Evolutionary conservation across 495 filamentous ascomycete genomes (phyloP), one percentile per base, ranked within the genome.

Genomic region (Mytilinidion resinicola): DNA sequence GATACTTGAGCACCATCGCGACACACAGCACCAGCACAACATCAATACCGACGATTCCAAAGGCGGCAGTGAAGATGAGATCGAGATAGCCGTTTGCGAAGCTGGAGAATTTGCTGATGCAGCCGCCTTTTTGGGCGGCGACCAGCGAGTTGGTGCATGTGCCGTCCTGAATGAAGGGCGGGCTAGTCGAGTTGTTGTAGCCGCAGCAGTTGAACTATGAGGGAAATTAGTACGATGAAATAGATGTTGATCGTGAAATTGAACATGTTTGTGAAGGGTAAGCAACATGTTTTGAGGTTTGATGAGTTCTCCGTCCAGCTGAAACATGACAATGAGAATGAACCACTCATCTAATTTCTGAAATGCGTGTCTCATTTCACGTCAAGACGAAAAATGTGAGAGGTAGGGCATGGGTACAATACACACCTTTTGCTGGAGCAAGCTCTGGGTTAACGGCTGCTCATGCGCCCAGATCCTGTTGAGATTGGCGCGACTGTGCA

Each of bases 41-140:
- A 64, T 86, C 85, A 61, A 87, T 51, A 73, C 79, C 86, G 49
- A 89, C 86, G 69, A 89, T 82, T 61, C 87, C 86, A 65, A 90
- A 90, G 39, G 84, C 74, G 36, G 81, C 84, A 12, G 87, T 89
- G 71, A 90, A 90, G 70, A 90, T 80, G 62, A 82, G 68, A 70
- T 86, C 83, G 42, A 89, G 69, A 67, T 83, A 87, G 52, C 76
- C 75, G 71, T 88, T 88, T 35, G 83, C 80, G 61, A 82, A 88
- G 37, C 66, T 74, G 33, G 77, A 77, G 64, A 89, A 83, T 4
- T 82, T 78, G 5, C 76, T 70, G 10, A 85, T 74, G 64, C 87
- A 90, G 3, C 85, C 84, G 47, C 76, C 74, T 71, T 82, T 81
- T 9, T 83, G 70, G n/a, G 84, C 82, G 6, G 87, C 87, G 35